Conservation (phyloP, 805 yeast species). For the Helenozyma rhizophorensis region DNA sequence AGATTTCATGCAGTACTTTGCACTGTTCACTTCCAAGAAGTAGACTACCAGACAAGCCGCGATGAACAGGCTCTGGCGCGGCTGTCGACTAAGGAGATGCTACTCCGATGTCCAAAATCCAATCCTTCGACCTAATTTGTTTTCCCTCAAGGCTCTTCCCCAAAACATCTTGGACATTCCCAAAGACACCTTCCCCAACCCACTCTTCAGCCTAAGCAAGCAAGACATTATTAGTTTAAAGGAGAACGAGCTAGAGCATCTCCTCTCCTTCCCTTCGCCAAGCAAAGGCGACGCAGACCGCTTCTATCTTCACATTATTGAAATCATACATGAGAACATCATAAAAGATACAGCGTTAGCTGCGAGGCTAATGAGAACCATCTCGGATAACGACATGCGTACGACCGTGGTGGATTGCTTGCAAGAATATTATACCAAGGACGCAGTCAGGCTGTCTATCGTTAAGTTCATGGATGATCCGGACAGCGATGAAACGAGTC, state of each 20-base stretch:
- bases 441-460: constrained; percentile 23
- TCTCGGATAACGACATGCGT: constrained; percentile 17
- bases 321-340: constrained; percentile 27
- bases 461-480: constrained; percentile 26
- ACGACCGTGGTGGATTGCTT: constrained; percentile 16
- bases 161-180: constrained; percentile 12
- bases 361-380: constrained; percentile 16
- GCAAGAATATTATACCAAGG: constrained; percentile 12
- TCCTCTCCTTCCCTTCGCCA: constrained; percentile 23
- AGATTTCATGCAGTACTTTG: too few relatives aligned
- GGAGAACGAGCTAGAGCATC: constrained; percentile 20
- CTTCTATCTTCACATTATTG: constrained; percentile 26
- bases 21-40: too few relatives aligned
- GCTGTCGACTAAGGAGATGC: background rate
- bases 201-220: constrained; percentile 27
- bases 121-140: constrained; percentile 1
- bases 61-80: too few relatives aligned
- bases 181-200: constrained; percentile 27
- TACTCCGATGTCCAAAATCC: background rate
- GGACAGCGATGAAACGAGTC: constrained; percentile 11
- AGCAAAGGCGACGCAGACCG: constrained; percentile 21
- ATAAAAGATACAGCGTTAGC: constrained; percentile 22
- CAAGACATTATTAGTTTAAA: constrained; percentile 22
- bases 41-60: too few relatives aligned
- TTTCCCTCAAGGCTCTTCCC: constrained; percentile 2